Evolutionary conservation across 2,329 filamentous ascomycete genomes (phyloP).

Genomic region (Epichloe sibirici): DNA sequence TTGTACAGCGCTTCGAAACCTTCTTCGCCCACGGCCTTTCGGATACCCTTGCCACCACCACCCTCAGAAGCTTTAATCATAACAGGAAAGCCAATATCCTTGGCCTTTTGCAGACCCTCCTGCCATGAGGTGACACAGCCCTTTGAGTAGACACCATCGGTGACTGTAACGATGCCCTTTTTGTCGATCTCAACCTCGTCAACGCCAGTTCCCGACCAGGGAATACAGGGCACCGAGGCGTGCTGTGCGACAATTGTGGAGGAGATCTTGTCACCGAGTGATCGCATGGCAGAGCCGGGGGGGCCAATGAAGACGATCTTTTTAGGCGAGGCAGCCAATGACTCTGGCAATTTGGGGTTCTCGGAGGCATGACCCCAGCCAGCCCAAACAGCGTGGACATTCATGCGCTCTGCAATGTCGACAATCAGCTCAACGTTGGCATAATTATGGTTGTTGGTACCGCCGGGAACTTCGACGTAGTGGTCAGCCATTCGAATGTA

Average conservation of each 20-base stretch:
- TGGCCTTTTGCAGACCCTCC: slow-evolving; percentile 78
- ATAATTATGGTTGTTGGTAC: slow-evolving; percentile 99
- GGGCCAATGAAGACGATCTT: slow-evolving; percentile 99
- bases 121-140: slow-evolving; percentile 84
- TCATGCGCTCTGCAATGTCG: slow-evolving; percentile 95
- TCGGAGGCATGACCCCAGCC: slow-evolving; percentile 99
- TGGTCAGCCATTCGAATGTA: slow-evolving; percentile 99
- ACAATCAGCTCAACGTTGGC: slow-evolving; percentile 99
- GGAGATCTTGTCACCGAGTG: slow-evolving; percentile 97
- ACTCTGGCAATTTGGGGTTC: slow-evolving; percentile 95
- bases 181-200: slow-evolving; percentile 67
- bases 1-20: slow-evolving; percentile 83
- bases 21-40: slow-evolving; percentile 79
- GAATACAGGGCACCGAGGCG: slow-evolving; percentile 90
- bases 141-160: slow-evolving; percentile 72
- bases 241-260: slow-evolving; percentile 99
- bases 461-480: slow-evolving; percentile 97
- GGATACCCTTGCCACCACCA: slow-evolving; percentile 97
- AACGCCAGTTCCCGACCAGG: slow-evolving; percentile 96
- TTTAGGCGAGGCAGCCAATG: slow-evolving; percentile 87
- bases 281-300: slow-evolving; percentile 96
- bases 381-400: slow-evolving; percentile 96
- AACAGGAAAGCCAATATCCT: slow-evolving; percentile 91
- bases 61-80: slow-evolving; percentile 99
- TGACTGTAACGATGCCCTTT: slow-evolving; percentile 82